Conservation (phyloP, 768 basidiomycete genomes). For the Trametes sanguinea region DNA sequence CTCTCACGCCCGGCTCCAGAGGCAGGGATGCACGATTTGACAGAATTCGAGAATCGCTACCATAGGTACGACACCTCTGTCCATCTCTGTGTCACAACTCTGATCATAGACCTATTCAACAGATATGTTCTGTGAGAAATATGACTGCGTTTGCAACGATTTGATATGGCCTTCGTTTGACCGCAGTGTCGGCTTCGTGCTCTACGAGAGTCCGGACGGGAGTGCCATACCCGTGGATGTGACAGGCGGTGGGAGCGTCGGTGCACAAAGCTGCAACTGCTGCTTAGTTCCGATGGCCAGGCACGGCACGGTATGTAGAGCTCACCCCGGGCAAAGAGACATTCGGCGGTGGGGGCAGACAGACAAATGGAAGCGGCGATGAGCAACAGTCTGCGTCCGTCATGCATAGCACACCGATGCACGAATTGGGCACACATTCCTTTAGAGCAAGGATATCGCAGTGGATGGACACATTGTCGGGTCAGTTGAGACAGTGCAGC, state of each 20-base stretch:
- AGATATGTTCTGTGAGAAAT: not conserved
- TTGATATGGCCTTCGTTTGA: no score
- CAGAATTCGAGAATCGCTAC: constrained; percentile 23
- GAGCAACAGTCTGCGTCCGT: constrained; percentile 4
- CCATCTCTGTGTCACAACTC: not conserved
- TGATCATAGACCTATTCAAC: not conserved
- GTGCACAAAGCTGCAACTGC: not conserved
- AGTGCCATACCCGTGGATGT: not conserved
- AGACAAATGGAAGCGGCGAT: constrained; percentile 2
- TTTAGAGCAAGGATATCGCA: not conserved
- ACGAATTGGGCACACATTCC: constrained; percentile 10
- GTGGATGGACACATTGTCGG: not conserved
- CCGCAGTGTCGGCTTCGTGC: not conserved
- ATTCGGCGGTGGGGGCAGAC: not conserved
- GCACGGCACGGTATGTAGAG: not conserved
- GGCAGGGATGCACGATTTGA: constrained; percentile 27
- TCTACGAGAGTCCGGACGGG: not conserved
- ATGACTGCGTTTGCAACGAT: no score
- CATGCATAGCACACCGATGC: not conserved
- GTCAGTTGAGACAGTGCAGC: not conserved
- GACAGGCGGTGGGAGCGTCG: not conserved
- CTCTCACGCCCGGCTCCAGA: constrained; percentile 2
- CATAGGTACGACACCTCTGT: constrained; percentile 9
- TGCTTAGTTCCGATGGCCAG: not conserved
- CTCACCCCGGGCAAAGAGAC: not conserved